phyloP scores from a whole-genome alignment of 352 stramenopile genomes.

The Pythium guiyangense region DNA sequence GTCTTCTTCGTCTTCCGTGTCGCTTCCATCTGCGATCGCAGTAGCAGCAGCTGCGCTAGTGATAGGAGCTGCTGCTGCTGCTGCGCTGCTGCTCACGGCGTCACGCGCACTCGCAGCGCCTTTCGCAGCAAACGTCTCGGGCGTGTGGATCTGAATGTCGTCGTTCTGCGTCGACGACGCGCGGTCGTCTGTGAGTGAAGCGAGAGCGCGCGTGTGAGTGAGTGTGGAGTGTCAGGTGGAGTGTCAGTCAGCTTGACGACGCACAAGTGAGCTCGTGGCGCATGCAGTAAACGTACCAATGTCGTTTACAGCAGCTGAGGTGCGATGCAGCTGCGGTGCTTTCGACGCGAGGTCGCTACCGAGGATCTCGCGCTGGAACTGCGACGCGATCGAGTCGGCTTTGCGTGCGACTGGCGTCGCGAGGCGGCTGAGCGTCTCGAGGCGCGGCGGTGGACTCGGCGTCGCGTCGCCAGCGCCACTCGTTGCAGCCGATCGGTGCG shows the following conservation, averaged over 20 bases:
- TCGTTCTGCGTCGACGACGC: slow-evolving; percentile 8
- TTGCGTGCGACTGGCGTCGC: slow-evolving; percentile 18
- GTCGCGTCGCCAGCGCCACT: not conserved
- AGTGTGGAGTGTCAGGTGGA: too few relatives aligned
- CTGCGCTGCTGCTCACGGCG: not conserved
- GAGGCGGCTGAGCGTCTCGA: slow-evolving; percentile 20
- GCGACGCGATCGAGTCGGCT: slow-evolving; percentile 45
- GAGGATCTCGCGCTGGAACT: slow-evolving; percentile 65
- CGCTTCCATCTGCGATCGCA: slow-evolving; percentile 1
- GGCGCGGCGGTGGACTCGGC: slow-evolving; percentile 7
- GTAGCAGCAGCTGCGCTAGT: slow-evolving; percentile 2
- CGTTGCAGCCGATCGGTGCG: not conserved
- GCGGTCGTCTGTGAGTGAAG: slow-evolving; percentile 2
- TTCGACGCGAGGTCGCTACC: slow-evolving; percentile 13
- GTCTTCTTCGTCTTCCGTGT: slow-evolving; percentile 1
- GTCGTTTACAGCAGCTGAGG: not conserved
- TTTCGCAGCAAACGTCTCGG: slow-evolving; percentile 21
- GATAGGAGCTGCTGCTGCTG: too few relatives aligned
- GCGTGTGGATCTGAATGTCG: slow-evolving; percentile 25
- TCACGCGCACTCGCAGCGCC: not conserved
- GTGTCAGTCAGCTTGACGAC: too few relatives aligned
- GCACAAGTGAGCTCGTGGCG: too few relatives aligned
- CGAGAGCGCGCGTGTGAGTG: too few relatives aligned
- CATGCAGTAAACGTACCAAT: not conserved
- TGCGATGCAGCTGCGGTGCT: not conserved